phyloP scores from a whole-genome alignment of 805 yeast genomes.

The Candida pseudofarinosa region DNA sequence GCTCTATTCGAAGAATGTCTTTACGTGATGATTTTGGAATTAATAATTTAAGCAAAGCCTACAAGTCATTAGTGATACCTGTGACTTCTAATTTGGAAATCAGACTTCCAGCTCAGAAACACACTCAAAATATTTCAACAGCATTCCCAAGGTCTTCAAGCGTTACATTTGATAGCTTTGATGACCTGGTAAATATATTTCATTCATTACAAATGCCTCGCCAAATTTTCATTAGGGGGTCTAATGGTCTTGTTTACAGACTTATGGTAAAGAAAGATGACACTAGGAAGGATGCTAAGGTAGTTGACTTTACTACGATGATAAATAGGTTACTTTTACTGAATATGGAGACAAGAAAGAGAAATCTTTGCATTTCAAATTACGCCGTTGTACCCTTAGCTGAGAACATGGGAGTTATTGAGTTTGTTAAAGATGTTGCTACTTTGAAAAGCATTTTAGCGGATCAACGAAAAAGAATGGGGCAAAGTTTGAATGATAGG shows the following conservation, averaged over 20 bases:
- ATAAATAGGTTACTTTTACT: slow-evolving; percentile 68
- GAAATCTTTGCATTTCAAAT: slow-evolving; percentile 68
- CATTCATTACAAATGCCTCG: slow-evolving; percentile 86
- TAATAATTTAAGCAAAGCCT: slow-evolving; percentile 23
- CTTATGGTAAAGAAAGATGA: slow-evolving; percentile 88
- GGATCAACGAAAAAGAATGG: slow-evolving; percentile 25
- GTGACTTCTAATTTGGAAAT: slow-evolving; percentile 66
- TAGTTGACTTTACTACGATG: slow-evolving; percentile 86
- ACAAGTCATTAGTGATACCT: slow-evolving; percentile 63
- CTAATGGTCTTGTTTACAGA: slow-evolving; percentile 69
- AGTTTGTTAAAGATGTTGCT: slow-evolving; percentile 39
- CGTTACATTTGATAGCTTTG: slow-evolving; percentile 57
- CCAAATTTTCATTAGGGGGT: slow-evolving; percentile 68
- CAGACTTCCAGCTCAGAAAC: slow-evolving; percentile 51
- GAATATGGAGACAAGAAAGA: slow-evolving; percentile 67
- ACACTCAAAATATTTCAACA: slow-evolving; percentile 33
- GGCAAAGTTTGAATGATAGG: slow-evolving; percentile 20
- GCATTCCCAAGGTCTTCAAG: slow-evolving; percentile 45
- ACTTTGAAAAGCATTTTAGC: slow-evolving; percentile 30
- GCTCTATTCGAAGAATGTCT: slow-evolving; percentile 30
- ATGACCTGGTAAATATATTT: slow-evolving; percentile 64
- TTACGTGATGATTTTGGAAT: slow-evolving; percentile 41
- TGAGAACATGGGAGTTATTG: slow-evolving; percentile 86
- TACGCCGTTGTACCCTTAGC: slow-evolving; percentile 87
- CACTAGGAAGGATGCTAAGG: slow-evolving; percentile 89